Percentiles rank a stretch among this genome's conserved stretches.
These are phyloP conservation scores for Monosporozyma solicola DNA, from an alignment of 805 yeast species.

Conservation along the genomic window DNA sequence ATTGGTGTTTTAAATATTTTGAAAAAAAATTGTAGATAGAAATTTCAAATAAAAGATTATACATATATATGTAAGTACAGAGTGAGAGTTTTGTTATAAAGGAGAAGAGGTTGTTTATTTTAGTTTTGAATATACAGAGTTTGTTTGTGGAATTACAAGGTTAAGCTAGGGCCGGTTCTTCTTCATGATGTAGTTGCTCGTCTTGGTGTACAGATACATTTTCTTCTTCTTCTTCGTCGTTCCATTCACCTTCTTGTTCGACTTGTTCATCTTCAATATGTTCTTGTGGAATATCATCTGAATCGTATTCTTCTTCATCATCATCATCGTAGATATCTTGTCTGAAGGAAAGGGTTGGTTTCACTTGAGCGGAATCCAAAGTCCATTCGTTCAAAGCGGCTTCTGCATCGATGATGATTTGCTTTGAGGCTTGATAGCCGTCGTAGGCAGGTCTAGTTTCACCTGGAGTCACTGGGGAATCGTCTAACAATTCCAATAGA, in stretches of 20 bases:
- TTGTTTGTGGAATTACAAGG: too few relatives aligned
- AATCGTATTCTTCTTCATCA: constrained; percentile 39
- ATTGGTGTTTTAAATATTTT: too few relatives aligned
- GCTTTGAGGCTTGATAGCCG: constrained; percentile 83
- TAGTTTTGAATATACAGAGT: too few relatives aligned
- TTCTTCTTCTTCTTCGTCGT: background rate
- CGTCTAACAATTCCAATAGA: constrained; percentile 70
- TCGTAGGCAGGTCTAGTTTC: constrained; percentile 86
- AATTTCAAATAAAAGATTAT: too few relatives aligned
- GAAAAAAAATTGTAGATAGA: too few relatives aligned
- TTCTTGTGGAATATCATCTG: background rate
- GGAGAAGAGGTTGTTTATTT: too few relatives aligned
- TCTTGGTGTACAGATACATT: background rate
- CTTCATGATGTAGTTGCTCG: background rate
- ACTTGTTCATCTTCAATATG: constrained; percentile 1
- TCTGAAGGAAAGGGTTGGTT: constrained; percentile 67
- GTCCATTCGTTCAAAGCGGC: constrained; percentile 80
- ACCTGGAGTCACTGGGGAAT: constrained; percentile 83
- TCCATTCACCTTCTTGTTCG: background rate
- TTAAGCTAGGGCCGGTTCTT: background rate
- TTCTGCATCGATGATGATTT: constrained; percentile 79
- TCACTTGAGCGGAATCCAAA: constrained; percentile 70
- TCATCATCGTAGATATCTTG: constrained; percentile 37
- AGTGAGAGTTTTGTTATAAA: too few relatives aligned
- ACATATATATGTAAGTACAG: too few relatives aligned